A percentile compares a stretch with the other conserved stretches of the same genome.
These are phyloP conservation scores for Tetradesmus obliquus DNA, from an alignment of 139 green algal species.

Conservation along the genomic window DNA sequence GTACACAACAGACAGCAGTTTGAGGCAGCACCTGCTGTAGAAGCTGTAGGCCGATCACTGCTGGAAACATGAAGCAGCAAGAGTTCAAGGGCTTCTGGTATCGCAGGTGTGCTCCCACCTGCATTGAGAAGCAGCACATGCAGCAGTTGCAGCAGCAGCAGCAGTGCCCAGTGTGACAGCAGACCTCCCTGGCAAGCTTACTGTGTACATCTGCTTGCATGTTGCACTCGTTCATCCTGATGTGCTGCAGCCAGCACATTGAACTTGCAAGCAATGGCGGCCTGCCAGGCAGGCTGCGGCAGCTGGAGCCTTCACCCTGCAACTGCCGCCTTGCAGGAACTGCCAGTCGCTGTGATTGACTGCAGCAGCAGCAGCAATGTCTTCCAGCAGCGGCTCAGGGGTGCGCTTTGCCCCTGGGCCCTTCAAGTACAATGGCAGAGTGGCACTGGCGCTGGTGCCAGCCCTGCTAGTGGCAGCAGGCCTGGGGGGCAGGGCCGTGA, in stretches of 20 bases:
- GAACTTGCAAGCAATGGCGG: no score
- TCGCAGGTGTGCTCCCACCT: not conserved
- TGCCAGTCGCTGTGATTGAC: not conserved
- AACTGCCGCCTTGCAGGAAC: not conserved
- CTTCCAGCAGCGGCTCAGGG: not conserved
- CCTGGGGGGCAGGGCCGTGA: slow-evolving; percentile 73
- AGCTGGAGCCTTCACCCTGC: not conserved
- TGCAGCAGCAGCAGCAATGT: not conserved
- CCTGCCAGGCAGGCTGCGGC: no score
- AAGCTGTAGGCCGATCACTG: no score
- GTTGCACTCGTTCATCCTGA: no score
- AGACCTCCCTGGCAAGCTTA: not conserved
- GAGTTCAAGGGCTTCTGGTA: not conserved
- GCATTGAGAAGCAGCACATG: not conserved
- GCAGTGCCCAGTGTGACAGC: not conserved
- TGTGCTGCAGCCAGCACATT: no score
- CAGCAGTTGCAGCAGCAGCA: not conserved
- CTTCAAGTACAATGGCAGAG: slow-evolving; percentile 84
- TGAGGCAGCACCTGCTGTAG: not conserved
- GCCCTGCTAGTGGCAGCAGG: slow-evolving; percentile 77
- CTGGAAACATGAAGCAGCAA: not conserved
- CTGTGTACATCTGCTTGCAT: not conserved
- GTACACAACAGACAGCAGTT: not conserved
- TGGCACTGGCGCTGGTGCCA: slow-evolving; percentile 83
- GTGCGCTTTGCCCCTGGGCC: slow-evolving; percentile 59